Conservation (phyloP, 2,329 filamentous ascomycete species). For the Fusarium odoratissimum region DNA sequence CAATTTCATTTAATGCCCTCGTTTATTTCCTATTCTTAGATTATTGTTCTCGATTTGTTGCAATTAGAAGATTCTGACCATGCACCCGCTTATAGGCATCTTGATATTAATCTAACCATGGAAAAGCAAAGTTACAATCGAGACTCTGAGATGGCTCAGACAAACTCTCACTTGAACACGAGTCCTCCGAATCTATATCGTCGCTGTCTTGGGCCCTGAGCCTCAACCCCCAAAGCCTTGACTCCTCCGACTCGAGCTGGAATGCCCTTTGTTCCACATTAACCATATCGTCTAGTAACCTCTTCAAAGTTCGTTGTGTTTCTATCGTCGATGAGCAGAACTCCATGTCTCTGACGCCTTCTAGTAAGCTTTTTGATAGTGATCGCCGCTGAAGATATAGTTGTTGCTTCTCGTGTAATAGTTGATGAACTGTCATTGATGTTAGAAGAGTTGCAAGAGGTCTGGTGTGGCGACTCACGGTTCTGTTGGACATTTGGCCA, state of each 20-base stretch:
- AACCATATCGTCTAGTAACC: background rate
- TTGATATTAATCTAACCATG: background rate
- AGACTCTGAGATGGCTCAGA: background rate
- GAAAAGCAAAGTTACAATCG: constrained; percentile 1
- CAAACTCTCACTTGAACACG: background rate
- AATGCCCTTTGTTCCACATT: background rate
- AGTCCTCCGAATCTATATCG: background rate
- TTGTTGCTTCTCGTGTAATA: background rate
- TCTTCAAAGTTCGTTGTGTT: background rate
- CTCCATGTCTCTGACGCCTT: background rate
- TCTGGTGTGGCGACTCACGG: background rate
- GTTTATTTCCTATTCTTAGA: background rate
- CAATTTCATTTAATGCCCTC: accelerated
- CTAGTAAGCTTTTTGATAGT: background rate
- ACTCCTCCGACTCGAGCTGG: background rate
- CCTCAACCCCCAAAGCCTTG: background rate
- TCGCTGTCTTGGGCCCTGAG: background rate
- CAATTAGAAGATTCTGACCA: too few species aligned
- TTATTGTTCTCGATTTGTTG: background rate
- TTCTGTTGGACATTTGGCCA: background rate
- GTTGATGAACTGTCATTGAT: background rate
- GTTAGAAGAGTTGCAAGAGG: background rate
- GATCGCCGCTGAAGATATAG: background rate
- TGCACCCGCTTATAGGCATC: background rate
- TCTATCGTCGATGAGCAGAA: background rate